Evolutionary conservation across 805 yeast species (phyloP), one percentile per base, ranked within the genome.

Genomic region (Yueomyces sinensis): DNA sequence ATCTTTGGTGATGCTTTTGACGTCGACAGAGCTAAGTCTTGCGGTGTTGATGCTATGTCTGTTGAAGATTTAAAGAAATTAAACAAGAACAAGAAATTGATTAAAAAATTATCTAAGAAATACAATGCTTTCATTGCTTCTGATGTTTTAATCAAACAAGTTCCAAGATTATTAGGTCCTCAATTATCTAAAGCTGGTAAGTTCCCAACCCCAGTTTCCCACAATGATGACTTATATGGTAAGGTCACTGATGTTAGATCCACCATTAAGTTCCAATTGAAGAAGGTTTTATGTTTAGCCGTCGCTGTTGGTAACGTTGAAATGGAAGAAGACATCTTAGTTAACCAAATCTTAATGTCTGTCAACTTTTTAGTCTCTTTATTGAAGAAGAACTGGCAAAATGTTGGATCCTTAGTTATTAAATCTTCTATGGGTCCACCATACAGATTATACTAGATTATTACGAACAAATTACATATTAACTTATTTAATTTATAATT

Each of bases 181-280:
- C 95, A 89, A 70, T 84, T 91, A 65, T 91, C 98, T 56, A 91
- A 91, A 82, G 97, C 96, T 65, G 98, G 98, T 82, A 91, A 91
- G 89, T 91, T 91, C 95, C 99, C 99, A 70, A 89, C 97, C 68
- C 99, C 99, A 72, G 98, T 91, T 59, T 91, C 99, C 50, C 98
- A 91, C 82, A 76, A 82, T 69, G 99, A 91, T 66, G 98, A 91
- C 68, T 78, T 91, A 65, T 82, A 83, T 79, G 63, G 76, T 54
- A 91, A 89, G 83, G 91, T 91, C 60, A 77, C 72, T 59, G 99
- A 91, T 65, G 97, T 91, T 60, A 87, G 81, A 75, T 87, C 98
- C 52, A 91, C 99, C 79, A 86, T 91, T 77, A 91, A 89, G 83
- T 91, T 91, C 94, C 99, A 91, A 76, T 81, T 91, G 74, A 91